phyloP scores from a whole-genome alignment of 2,329 filamentous ascomycete species.

The Chalaropsis thielavioides region DNA sequence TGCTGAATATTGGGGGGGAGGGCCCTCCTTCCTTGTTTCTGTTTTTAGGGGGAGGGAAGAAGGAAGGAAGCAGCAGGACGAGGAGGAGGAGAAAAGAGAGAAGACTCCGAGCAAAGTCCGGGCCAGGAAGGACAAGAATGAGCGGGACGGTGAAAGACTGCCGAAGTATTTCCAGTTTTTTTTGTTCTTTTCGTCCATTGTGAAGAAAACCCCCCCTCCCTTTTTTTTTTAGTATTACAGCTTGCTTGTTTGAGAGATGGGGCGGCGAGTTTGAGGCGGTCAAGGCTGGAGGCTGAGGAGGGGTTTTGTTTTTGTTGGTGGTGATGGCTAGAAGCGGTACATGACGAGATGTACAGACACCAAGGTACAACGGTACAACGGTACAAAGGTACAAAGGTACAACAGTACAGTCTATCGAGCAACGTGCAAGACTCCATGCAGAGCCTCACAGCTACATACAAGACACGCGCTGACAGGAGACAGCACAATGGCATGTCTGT shows the following conservation, averaged over 20 bases:
- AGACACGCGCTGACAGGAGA: too few species aligned
- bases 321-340: too few species aligned
- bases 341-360: too few species aligned
- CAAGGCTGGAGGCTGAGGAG: not conserved
- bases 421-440: too few species aligned
- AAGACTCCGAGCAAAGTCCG: constrained; percentile 3
- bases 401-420: too few species aligned
- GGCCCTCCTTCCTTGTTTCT: not conserved
- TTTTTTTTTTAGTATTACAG: not conserved
- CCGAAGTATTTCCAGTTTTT: not conserved
- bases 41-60: not conserved
- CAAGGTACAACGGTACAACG: too few species aligned
- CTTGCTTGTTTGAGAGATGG: not conserved
- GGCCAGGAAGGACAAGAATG: not conserved
- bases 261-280: not conserved
- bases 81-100: not conserved
- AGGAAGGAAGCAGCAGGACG: not conserved
- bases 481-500: too few species aligned
- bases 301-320: not conserved
- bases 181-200: too few species aligned
- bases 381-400: too few species aligned
- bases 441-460: too few species aligned
- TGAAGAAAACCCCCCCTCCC: not conserved
- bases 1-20: not conserved
- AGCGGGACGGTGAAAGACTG: not conserved